Evolutionary conservation across 108 stramenopile genomes (phyloP).

Genomic region (Pseudonitzschia multiseries): DNA sequence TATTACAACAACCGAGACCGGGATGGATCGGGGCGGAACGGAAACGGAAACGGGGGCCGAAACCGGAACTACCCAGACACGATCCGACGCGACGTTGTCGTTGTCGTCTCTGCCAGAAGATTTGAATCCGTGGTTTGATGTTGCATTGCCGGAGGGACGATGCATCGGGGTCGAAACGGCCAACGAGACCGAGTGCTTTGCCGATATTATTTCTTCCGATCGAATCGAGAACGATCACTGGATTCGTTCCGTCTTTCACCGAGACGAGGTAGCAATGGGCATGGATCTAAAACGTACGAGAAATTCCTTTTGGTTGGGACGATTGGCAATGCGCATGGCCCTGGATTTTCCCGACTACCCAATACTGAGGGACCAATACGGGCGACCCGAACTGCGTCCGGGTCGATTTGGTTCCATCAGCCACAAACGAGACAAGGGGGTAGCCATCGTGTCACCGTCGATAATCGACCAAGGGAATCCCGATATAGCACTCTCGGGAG

Average conservation of each 20-base stretch:
- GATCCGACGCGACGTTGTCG: too few relatives aligned
- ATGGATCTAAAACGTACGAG: slow-evolving; percentile 25
- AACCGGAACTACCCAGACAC: too few relatives aligned
- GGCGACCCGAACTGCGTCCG: slow-evolving; percentile 50
- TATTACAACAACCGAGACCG: too few relatives aligned
- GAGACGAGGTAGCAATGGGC: slow-evolving; percentile 64
- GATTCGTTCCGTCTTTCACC: slow-evolving; percentile 47
- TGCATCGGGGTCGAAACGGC: slow-evolving; percentile 44
- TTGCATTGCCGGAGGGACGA: slow-evolving; percentile 47
- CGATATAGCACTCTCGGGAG: slow-evolving; percentile 32
- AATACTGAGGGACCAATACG: slow-evolving; percentile 66
- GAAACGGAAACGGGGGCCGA: too few relatives aligned
- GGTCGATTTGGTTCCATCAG: slow-evolving; percentile 59
- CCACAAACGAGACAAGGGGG: slow-evolving; percentile 59
- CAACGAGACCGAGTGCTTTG: slow-evolving; percentile 3
- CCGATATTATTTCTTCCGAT: too few relatives aligned
- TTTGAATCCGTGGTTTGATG: slow-evolving; percentile 24
- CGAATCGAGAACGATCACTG: slow-evolving; percentile 34
- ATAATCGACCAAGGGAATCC: slow-evolving; percentile 27
- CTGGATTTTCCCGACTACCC: slow-evolving; percentile 41
- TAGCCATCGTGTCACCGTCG: slow-evolving; percentile 42
- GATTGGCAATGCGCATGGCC: slow-evolving; percentile 70
- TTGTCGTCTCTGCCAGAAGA: neutral
- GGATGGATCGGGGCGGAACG: too few relatives aligned
- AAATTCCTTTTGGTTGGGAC: slow-evolving; percentile 70